These are phyloP conservation scores for Aspergillus haitiensis DNA, from an alignment of 495 filamentous ascomycete genomes.

Conservation along the genomic window DNA sequence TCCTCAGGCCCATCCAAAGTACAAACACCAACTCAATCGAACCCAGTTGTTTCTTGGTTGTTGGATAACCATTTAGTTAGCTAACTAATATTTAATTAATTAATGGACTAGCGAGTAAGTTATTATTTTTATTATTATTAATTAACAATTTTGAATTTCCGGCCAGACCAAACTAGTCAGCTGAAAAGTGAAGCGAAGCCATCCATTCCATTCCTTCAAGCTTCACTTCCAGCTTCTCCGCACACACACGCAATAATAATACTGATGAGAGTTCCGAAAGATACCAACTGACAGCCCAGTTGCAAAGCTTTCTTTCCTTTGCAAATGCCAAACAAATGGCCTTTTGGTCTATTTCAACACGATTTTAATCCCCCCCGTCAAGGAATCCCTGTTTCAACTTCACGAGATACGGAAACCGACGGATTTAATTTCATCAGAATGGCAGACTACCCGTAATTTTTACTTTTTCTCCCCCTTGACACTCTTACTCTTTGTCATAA, in stretches of 20 bases:
- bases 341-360: not conserved
- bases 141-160: too few relatives aligned
- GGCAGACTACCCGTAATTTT: not conserved
- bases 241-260: too few relatives aligned
- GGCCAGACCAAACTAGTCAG: too few relatives aligned
- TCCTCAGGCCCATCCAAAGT: too few relatives aligned
- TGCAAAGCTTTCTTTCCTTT: not conserved
- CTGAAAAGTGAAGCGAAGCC: too few relatives aligned
- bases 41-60: too few relatives aligned
- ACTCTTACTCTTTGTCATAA: not conserved
- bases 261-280: too few relatives aligned
- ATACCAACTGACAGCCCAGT: not conserved
- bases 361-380: not conserved
- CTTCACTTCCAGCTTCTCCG: too few relatives aligned
- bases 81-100: conserved; percentile 8
- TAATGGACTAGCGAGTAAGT: not conserved
- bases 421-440: not conserved
- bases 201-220: too few relatives aligned
- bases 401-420: not conserved
- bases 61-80: not conserved
- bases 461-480: not conserved
- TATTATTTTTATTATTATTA: not conserved
- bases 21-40: too few relatives aligned
- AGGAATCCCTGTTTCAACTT: not conserved
- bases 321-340: conserved; percentile 1